Conservation (phyloP, 2,329 filamentous ascomycete genomes). For the Neurospora sp. region DNA sequence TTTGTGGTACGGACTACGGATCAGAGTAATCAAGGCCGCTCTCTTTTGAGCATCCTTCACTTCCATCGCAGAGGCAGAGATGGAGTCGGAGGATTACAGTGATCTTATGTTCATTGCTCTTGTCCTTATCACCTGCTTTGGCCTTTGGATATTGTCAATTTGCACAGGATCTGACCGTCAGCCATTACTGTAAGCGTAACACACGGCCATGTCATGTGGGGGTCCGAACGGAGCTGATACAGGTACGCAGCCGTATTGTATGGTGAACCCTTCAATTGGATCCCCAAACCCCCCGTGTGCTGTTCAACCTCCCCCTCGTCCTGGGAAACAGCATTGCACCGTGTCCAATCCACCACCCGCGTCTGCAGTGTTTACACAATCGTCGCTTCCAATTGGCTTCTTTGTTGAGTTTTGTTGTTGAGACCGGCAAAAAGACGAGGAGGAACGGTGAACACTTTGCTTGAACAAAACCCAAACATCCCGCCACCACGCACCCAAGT, state of each 20-base stretch:
- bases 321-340: neutral
- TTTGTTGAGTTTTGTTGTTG: neutral
- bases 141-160: neutral
- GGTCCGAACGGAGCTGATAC: neutral
- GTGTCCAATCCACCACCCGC: neutral
- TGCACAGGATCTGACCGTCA: neutral
- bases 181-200: neutral
- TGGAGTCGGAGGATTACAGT: neutral
- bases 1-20: neutral
- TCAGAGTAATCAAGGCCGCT: neutral
- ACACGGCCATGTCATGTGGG: neutral
- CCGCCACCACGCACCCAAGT: neutral
- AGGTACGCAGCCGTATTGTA: neutral
- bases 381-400: neutral
- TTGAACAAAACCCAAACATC: neutral
- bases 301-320: neutral
- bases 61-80: neutral
- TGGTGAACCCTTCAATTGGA: neutral
- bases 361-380: neutral
- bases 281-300: neutral
- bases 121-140: neutral
- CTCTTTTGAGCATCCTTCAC: neutral
- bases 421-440: neutral
- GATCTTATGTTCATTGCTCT: neutral
- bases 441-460: neutral